Evolutionary conservation across 106 monocot genomes (phyloP).

Genomic region (Chionographis japonica): DNA sequence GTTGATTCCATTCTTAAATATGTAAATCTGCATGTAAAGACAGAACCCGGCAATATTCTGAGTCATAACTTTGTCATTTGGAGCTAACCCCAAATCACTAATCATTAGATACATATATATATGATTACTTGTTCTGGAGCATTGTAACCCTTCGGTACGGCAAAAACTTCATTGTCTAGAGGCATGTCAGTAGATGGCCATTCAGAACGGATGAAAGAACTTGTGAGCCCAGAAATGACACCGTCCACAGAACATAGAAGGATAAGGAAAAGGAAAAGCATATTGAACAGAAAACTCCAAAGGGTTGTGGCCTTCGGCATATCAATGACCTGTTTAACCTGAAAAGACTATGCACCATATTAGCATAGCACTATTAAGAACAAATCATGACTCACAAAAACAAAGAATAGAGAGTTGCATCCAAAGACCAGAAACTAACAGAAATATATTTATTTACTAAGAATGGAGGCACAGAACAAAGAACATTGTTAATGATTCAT

Average conservation of each 20-base stretch:
- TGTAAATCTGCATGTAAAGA: too few species aligned
- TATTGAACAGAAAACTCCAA: background rate
- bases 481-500: background rate
- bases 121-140: constrained; percentile 75
- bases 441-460: too few species aligned
- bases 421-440: too few species aligned
- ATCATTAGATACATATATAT: background rate
- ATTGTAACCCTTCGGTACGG: constrained; percentile 75
- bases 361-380: too few species aligned
- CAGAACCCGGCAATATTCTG: too few species aligned
- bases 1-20: too few species aligned
- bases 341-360: background rate
- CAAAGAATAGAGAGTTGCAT: too few species aligned
- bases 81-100: background rate
- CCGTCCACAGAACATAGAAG: constrained; percentile 30
- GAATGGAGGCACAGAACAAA: too few species aligned
- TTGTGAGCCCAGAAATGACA: constrained; percentile 56
- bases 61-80: background rate
- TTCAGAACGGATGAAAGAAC: constrained; percentile 68
- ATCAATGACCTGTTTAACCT: background rate
- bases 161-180: constrained; percentile 72
- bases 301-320: constrained; percentile 11
- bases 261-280: constrained; percentile 28
- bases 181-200: constrained; percentile 91
- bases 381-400: too few species aligned